These are phyloP conservation scores for Scedosporium apiospermum DNA, from an alignment of 2,329 filamentous ascomycete genomes.

Conservation along the genomic window DNA sequence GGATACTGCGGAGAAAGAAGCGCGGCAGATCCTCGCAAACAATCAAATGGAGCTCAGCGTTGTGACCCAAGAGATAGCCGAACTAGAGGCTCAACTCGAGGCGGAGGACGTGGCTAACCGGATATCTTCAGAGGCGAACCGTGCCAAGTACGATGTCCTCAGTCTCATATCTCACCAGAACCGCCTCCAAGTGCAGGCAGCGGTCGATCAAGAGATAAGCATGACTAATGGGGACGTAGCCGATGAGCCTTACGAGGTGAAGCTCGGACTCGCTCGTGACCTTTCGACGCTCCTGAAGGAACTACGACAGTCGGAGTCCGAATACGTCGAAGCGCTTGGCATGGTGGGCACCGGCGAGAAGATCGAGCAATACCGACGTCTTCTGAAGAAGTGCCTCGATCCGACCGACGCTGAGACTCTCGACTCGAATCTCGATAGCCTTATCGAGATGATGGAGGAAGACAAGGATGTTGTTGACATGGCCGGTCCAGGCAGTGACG, in stretches of 20 bases:
- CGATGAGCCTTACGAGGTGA: conserved; percentile 40
- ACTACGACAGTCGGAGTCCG: conserved; percentile 51
- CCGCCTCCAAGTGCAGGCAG: conserved; percentile 40
- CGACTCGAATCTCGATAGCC: conserved; percentile 51
- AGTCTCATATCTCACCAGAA: conserved; percentile 43
- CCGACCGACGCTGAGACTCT: conserved; percentile 58
- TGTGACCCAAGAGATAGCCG: conserved; percentile 48
- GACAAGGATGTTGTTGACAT: conserved; percentile 37
- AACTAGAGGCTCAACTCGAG: conserved; percentile 46
- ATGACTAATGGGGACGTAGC: conserved; percentile 38
- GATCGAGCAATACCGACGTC: conserved; percentile 61
- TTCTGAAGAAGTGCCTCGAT: conserved; percentile 60
- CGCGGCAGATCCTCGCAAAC: conserved; percentile 54
- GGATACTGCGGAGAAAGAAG: conserved; percentile 58
- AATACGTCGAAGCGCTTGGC: conserved; percentile 60
- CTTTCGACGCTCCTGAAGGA: conserved; percentile 48
- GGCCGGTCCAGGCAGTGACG: conserved; percentile 18
- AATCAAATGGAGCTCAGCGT: conserved; percentile 58
- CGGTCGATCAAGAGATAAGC: conserved; percentile 39
- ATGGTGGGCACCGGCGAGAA: conserved; percentile 63
- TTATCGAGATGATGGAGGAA: conserved; percentile 56
- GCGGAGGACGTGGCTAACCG: conserved; percentile 43
- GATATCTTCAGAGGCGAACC: conserved; percentile 40
- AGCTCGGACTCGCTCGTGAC: conserved; percentile 47
- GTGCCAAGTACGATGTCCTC: conserved; percentile 38